Evolutionary conservation across 148 eudicot species (phyloP).

Genomic region (Simmondsia chinensis): DNA sequence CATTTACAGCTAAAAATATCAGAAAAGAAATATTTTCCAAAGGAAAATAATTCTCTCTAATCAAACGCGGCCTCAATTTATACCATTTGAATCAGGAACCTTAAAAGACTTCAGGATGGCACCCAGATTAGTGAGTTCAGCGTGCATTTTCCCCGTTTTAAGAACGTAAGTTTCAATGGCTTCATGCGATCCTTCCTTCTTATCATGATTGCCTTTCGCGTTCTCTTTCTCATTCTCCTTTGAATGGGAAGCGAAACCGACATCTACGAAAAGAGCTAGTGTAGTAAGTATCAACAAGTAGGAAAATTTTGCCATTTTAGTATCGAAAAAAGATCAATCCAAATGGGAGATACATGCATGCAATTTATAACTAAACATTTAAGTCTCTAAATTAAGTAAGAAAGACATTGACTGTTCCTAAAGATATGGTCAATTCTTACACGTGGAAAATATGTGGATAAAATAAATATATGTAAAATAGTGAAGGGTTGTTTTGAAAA

Average conservation of each 20-base stretch:
- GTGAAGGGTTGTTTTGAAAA: too few relatives aligned
- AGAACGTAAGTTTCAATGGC: slow-evolving; percentile 30
- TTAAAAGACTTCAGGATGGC: slow-evolving; percentile 41
- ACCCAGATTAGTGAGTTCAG: slow-evolving; percentile 51
- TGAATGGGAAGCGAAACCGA: not conserved
- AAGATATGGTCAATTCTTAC: too few relatives aligned
- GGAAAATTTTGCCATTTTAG: slow-evolving; percentile 5
- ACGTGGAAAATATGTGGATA: too few relatives aligned
- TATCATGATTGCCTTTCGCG: slow-evolving; percentile 1
- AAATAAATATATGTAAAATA: too few relatives aligned
- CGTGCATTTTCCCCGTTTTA: slow-evolving; percentile 30
- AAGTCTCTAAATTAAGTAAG: too few relatives aligned
- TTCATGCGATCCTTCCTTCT: slow-evolving; percentile 1
- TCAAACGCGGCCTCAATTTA: too few relatives aligned
- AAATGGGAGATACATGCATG: too few relatives aligned
- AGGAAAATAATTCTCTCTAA: not conserved
- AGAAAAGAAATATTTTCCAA: too few relatives aligned
- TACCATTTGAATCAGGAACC: slow-evolving; percentile 47
- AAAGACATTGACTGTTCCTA: too few relatives aligned
- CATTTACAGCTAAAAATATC: too few relatives aligned
- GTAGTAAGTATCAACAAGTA: not conserved
- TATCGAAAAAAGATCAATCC: not conserved
- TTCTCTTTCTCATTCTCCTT: slow-evolving; percentile 1
- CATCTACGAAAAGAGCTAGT: not conserved
- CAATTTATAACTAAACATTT: too few relatives aligned